Percentiles rank a stretch among this genome's conserved stretches.
These are phyloP conservation scores for Leptodermis oblonga DNA, from an alignment of 257 asterid species.

Conservation along the genomic window DNA sequence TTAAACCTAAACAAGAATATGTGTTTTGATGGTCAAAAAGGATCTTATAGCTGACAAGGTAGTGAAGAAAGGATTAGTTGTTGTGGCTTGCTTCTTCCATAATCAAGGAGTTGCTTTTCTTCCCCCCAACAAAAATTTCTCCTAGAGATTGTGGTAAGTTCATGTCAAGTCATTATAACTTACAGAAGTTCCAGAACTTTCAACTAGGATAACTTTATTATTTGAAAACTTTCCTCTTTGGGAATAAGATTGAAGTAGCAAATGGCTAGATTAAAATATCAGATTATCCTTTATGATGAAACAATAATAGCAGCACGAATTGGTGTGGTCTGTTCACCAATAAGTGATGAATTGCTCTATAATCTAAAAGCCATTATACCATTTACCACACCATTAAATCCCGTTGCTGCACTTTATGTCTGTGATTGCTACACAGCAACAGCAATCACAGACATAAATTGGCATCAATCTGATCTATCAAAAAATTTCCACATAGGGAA, in stretches of 20 bases:
- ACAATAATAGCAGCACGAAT: background rate
- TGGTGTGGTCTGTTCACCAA: background rate
- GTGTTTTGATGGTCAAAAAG: no score
- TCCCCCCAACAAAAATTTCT: no score
- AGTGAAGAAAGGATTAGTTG: no score
- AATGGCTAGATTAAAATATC: background rate
- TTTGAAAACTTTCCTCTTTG: background rate
- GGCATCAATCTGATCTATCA: background rate
- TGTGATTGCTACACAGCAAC: background rate
- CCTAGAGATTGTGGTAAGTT: background rate
- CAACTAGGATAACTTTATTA: background rate
- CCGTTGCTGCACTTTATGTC: background rate
- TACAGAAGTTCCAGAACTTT: background rate
- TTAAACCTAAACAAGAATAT: no score
- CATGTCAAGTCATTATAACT: background rate
- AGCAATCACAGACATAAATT: no score
- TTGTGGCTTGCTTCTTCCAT: no score
- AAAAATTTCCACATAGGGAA: background rate
- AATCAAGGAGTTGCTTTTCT: no score
- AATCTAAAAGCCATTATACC: background rate
- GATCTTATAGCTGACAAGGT: no score
- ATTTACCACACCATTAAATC: background rate
- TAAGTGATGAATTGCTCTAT: background rate
- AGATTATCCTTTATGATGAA: background rate
- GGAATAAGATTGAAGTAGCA: background rate